Base-by-base conservation (phyloP, 306 rosid genomes). In the Alnus rubra region DNA sequence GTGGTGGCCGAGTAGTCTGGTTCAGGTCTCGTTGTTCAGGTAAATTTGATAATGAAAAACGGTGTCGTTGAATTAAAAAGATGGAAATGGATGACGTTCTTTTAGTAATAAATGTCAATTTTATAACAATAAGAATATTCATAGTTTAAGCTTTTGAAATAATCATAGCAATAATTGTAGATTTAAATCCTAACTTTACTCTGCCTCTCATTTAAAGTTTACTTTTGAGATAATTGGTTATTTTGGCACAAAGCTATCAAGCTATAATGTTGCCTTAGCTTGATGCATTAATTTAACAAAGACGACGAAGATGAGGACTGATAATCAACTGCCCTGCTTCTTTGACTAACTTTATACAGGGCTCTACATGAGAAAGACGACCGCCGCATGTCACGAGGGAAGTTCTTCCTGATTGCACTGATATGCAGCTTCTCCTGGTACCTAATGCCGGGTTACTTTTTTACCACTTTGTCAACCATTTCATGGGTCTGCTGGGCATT, bases 1-100 rank as follows among this genome's bases (percentile, higher is more conserved):
- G 98, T 93, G 98, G 98, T 93, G 98, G 98, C 98, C 98, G 18
- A 77, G 76, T n/a, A 91, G 92, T 31, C 92, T 93, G 13, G 98
- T 91, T 31, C 98, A 91, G 69, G 97, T 93, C 64, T 93, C 98
- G 0, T 91, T 93, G 54, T 93, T 93, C 84, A 78, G 97, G 98
- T 59, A 54, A 59, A 10, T 19, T 28, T 59, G 6, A 59, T 59
- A 3, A 59, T 13, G 10, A 28, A 3, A 42, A 59, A 59, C 65
- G 65, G 6, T 10, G 65, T 58, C 3, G 64, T 9, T 49, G 52
- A 12, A 9, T 58, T 9, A n/a, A 1, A 58, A 52, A 13, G 11
- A 49, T 49, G 52, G 14, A 48, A 48, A 48, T 48, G 51, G 10
- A 8, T 48, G 9, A 9, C 51, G 9, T 48, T 3, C 11, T 49